A percentile compares a stretch with the other conserved stretches of the same genome.
phyloP scores from a whole-genome alignment of 108 stramenopile genomes.

The Skeletonema marinoi region DNA sequence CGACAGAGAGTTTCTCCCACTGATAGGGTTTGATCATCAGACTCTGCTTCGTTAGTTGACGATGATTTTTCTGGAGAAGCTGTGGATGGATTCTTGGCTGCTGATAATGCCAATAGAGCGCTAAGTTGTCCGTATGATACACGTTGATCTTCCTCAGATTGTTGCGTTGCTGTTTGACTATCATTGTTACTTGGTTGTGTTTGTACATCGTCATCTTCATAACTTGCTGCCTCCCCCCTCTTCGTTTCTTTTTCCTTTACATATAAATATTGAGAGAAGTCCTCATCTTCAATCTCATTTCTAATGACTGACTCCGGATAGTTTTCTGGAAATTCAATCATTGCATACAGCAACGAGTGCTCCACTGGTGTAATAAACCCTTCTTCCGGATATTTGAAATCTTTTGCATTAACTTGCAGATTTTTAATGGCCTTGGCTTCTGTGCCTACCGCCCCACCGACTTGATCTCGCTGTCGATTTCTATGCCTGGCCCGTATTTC shows the following conservation, averaged over 20 bases:
- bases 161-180: background rate
- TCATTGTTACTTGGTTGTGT: background rate
- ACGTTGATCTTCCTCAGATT: constrained; percentile 17
- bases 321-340: constrained; percentile 53
- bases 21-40: constrained; percentile 2
- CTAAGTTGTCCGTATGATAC: constrained; percentile 67
- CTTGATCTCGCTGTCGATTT: background rate
- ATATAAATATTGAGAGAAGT: constrained; percentile 55
- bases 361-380: constrained; percentile 64
- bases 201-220: background rate
- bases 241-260: constrained; percentile 20
- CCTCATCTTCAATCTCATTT: constrained; percentile 60
- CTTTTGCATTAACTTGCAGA: constrained; percentile 15
- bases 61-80: constrained; percentile 13
- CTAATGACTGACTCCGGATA: constrained; percentile 53
- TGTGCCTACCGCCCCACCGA: constrained; percentile 24
- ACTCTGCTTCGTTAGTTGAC: background rate
- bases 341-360: constrained; percentile 52
- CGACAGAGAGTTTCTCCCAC: constrained; percentile 49
- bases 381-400: constrained; percentile 49
- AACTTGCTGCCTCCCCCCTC: background rate
- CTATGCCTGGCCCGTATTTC: background rate
- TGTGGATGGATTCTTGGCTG: constrained; percentile 51
- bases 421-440: constrained; percentile 42
- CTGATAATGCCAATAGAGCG: constrained; percentile 58